Percentiles rank a stretch among this genome's conserved stretches.
Evolutionary conservation across 2,329 filamentous ascomycete genomes (phyloP).

Genomic region (Fusarium xyrophilum): DNA sequence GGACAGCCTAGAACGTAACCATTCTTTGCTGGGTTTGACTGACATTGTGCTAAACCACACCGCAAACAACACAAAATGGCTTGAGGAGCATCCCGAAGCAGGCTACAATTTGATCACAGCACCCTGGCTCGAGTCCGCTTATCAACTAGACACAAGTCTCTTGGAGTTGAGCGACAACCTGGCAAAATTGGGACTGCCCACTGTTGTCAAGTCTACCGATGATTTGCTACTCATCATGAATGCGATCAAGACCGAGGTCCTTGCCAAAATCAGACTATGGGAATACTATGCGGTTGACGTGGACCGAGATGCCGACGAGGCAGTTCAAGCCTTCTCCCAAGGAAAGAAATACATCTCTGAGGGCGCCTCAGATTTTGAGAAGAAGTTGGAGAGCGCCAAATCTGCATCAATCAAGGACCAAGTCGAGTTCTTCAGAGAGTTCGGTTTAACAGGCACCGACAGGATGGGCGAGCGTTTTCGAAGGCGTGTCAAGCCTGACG

Average conservation of each 20-base stretch:
- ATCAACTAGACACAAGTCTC: slow-evolving; percentile 65
- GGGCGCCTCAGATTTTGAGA: slow-evolving; percentile 46
- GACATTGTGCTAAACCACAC: slow-evolving; percentile 99
- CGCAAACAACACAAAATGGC: slow-evolving; percentile 92
- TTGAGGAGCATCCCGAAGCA: slow-evolving; percentile 91
- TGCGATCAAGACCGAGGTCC: slow-evolving; percentile 79
- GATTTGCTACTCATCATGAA: slow-evolving; percentile 86
- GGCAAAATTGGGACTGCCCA: slow-evolving; percentile 75
- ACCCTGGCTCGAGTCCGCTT: slow-evolving; percentile 74
- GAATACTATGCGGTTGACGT: slow-evolving; percentile 90
- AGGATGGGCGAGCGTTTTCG: slow-evolving; percentile 81
- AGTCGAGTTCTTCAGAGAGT: slow-evolving; percentile 69
- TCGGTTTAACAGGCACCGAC: slow-evolving; percentile 75
- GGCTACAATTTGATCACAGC: slow-evolving; percentile 94
- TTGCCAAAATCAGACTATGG: slow-evolving; percentile 83
- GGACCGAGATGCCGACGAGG: slow-evolving; percentile 71
- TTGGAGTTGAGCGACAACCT: slow-evolving; percentile 81
- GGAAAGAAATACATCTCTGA: slow-evolving; percentile 64
- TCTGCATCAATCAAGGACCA: slow-evolving; percentile 55
- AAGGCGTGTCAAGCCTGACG: slow-evolving; percentile 71
- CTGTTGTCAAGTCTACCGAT: slow-evolving; percentile 70
- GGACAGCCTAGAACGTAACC: slow-evolving; percentile 79
- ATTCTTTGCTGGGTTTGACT: slow-evolving; percentile 85
- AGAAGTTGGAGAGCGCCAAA: slow-evolving; percentile 56
- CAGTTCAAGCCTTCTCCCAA: slow-evolving; percentile 73